phyloP scores from a whole-genome alignment of 352 stramenopile species.

The Phytophthora capsici region DNA sequence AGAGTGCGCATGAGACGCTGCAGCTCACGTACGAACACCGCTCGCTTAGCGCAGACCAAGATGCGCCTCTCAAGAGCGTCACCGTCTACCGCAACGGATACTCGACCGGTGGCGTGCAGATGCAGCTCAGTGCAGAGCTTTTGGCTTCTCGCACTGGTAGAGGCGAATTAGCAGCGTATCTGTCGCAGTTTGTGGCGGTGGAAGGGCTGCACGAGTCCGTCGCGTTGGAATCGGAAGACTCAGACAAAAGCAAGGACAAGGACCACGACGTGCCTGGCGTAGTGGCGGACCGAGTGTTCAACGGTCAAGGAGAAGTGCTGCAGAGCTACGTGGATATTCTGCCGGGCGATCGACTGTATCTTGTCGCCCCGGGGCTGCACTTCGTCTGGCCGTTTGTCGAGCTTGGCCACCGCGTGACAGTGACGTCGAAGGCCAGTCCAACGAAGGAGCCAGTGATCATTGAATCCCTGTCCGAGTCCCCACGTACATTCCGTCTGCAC shows the following conservation, averaged over 20 bases:
- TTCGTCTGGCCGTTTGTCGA: conserved; percentile 88
- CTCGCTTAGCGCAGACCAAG: conserved; percentile 48
- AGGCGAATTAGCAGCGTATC: conserved; percentile 73
- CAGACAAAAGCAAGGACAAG: conserved; percentile 24
- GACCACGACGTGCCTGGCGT: conserved; percentile 33
- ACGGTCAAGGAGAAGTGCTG: conserved; percentile 63
- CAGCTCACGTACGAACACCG: conserved; percentile 69
- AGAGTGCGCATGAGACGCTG: conserved; percentile 51
- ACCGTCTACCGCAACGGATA: conserved; percentile 84
- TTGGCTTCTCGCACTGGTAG: conserved; percentile 51
- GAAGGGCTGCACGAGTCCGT: conserved; percentile 51
- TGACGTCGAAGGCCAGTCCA: conserved; percentile 59
- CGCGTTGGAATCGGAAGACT: conserved; percentile 9
- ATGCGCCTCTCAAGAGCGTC: conserved; percentile 63
- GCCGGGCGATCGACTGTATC: conserved; percentile 66
- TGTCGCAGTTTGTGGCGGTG: conserved; percentile 83
- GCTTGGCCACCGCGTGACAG: conserved; percentile 71
- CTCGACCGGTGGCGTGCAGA: conserved; percentile 75
- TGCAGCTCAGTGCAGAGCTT: conserved; percentile 68
- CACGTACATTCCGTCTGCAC: conserved; percentile 86
- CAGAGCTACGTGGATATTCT: conserved; percentile 61
- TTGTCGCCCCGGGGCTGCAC: conserved; percentile 70
- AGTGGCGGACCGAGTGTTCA: conserved; percentile 78
- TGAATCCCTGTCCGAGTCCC: conserved; percentile 80
- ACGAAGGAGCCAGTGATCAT: conserved; percentile 70